Evolutionary conservation across 1,139 yeast genomes (phyloP).

Genomic region (Nematodospora anomalae): DNA sequence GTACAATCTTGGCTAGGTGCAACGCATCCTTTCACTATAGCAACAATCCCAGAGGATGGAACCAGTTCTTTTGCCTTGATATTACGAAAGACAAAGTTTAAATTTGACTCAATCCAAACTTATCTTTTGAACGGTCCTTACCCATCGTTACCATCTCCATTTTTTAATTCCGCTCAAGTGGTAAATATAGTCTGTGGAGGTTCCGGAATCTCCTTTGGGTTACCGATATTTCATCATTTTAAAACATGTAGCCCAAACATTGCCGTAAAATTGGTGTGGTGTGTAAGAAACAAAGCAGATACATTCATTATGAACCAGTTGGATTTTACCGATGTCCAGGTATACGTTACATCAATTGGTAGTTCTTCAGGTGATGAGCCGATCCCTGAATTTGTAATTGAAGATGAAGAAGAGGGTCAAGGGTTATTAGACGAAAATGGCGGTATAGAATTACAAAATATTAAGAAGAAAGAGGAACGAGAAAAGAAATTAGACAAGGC

Average conservation of each 20-base stretch:
- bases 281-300: conserved; percentile 35
- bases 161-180: conserved; percentile 45
- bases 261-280: conserved; percentile 48
- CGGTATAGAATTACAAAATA: conserved; percentile 20
- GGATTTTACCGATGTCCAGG: conserved; percentile 18
- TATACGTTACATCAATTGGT: conserved; percentile 18
- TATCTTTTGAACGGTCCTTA: conserved; percentile 32
- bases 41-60: conserved; percentile 17
- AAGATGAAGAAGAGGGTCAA: conserved; percentile 14
- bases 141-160: conserved; percentile 26
- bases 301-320: conserved; percentile 20
- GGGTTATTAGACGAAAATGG: conserved; percentile 10
- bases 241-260: conserved; percentile 11
- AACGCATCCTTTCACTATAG: conserved; percentile 43
- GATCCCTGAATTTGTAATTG: conserved; percentile 14
- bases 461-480: conserved; percentile 10
- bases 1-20: conserved; percentile 29
- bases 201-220: conserved; percentile 76
- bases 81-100: conserved; percentile 23
- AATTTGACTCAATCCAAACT: conserved; percentile 15
- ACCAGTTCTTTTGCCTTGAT: conserved; percentile 24
- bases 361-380: conserved; percentile 7
- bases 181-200: conserved; percentile 78
- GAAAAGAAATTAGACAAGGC: conserved; percentile 8
- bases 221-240: conserved; percentile 54